Conservation (phyloP, 306 rosid genomes). For the Morella rubra region DNA sequence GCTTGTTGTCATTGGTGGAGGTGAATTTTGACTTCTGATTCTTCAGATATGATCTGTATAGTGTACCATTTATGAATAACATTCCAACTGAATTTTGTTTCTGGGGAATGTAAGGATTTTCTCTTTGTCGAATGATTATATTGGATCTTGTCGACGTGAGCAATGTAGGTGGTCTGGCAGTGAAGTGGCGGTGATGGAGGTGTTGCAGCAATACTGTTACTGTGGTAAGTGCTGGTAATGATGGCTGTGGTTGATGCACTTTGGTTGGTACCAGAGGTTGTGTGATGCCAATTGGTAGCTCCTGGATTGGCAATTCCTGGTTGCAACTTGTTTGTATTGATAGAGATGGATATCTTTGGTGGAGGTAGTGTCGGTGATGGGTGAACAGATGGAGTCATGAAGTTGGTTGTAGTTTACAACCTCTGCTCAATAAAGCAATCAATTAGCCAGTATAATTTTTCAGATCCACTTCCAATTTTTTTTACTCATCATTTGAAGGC, state of each 20-base stretch:
- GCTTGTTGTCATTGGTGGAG: conserved; percentile 98
- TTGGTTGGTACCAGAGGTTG: neutral
- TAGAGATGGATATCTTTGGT: neutral
- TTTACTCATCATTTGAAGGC: neutral
- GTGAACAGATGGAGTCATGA: neutral
- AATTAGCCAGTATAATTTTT: neutral
- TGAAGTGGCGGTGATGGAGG: neutral
- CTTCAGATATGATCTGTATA: conserved; percentile 8
- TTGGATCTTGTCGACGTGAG: conserved; percentile 7
- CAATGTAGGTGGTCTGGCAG: neutral
- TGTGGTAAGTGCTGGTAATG: neutral
- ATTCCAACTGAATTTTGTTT: neutral
- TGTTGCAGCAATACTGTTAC: neutral
- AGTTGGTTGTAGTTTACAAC: neutral
- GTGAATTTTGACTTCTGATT: conserved; percentile 40
- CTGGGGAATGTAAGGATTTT: neutral
- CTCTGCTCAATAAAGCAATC: neutral
- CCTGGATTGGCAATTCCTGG: neutral
- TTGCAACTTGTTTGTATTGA: conserved; percentile 1
- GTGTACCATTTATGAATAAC: neutral
- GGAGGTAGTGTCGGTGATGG: neutral
- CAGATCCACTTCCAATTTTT: neutral
- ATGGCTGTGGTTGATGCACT: neutral
- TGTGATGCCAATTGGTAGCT: neutral
- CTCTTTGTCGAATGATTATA: neutral